phyloP scores from a whole-genome alignment of 441 rosid species.

The Pelargonium australe region DNA sequence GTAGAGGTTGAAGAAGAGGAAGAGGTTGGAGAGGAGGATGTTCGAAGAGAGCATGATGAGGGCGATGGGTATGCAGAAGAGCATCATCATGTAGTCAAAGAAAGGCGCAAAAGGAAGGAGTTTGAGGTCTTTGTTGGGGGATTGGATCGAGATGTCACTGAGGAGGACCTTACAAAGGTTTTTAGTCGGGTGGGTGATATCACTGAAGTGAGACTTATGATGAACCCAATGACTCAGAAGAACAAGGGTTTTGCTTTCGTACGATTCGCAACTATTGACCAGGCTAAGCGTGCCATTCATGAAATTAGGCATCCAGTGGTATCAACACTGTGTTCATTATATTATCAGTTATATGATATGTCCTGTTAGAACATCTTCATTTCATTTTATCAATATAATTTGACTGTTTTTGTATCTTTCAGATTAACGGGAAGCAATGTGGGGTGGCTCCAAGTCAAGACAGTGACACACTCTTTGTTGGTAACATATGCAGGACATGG shows the following conservation, averaged over 20 bases:
- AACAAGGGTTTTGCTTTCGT: not conserved
- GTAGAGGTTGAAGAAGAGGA: not conserved
- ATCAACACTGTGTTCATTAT: not conserved
- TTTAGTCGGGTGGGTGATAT: slow-evolving; percentile 8
- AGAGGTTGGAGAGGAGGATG: slow-evolving; percentile 5
- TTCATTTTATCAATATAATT: not conserved
- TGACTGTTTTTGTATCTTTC: not conserved
- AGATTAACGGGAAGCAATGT: slow-evolving; percentile 4
- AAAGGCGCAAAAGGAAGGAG: not conserved
- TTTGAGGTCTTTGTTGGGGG: slow-evolving; percentile 1
- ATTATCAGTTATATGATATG: not conserved
- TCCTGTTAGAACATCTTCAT: not conserved
- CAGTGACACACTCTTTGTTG: not conserved
- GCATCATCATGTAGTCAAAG: slow-evolving; percentile 5
- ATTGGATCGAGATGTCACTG: not conserved
- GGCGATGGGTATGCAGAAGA: not conserved
- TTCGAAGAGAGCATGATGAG: not conserved
- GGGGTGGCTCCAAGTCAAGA: not conserved
- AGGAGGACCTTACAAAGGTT: slow-evolving; percentile 1
- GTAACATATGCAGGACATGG: slow-evolving; percentile 8
- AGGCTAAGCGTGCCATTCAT: not conserved
- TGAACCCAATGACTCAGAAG: slow-evolving; percentile 2
- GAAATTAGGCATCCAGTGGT: not conserved
- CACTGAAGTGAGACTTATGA: not conserved
- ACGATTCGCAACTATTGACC: slow-evolving; percentile 1